Evolutionary conservation across 495 filamentous ascomycete species (phyloP).

Genomic region (Neohortaea acidophila): DNA sequence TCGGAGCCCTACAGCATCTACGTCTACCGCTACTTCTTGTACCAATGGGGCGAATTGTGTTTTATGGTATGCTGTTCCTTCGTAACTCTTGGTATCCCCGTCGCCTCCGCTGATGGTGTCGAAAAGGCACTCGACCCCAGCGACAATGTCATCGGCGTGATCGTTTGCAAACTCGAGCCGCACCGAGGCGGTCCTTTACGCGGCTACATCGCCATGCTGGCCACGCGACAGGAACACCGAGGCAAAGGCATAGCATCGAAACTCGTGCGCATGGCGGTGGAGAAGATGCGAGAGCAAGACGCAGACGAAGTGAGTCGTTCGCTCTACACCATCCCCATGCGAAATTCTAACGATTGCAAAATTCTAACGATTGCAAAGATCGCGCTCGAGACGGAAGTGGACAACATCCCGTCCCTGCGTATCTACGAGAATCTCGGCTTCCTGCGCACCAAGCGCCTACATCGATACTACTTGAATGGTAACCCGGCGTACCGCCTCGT

Average conservation of each 20-base stretch:
- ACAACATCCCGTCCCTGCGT: constrained; percentile 79
- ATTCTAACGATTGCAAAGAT: constrained; percentile 33
- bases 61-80: constrained; percentile 49
- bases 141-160: constrained; percentile 58
- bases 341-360: background rate
- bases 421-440: constrained; percentile 92
- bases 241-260: constrained; percentile 82
- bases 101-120: background rate
- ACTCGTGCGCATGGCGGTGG: constrained; percentile 78
- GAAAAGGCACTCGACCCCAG: constrained; percentile 48
- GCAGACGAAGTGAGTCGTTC: constrained; percentile 61
- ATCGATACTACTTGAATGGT: constrained; percentile 93
- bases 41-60: constrained; percentile 93
- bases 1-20: constrained; percentile 99
- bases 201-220: constrained; percentile 98
- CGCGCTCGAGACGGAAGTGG: constrained; percentile 92
- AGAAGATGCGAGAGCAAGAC: constrained; percentile 67
- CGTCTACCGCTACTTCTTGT: constrained; percentile 96
- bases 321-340: background rate
- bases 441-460: constrained; percentile 77
- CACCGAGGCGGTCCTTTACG: constrained; percentile 68
- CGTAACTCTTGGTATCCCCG: no score
- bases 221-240: constrained; percentile 60
- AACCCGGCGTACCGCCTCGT: constrained; percentile 86
- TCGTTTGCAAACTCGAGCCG: constrained; percentile 89